A percentile compares a stretch with the other conserved stretches of the same genome.
Evolutionary conservation across 495 filamentous ascomycete species (phyloP).

Genomic region (Neurospora tetrasperma): DNA sequence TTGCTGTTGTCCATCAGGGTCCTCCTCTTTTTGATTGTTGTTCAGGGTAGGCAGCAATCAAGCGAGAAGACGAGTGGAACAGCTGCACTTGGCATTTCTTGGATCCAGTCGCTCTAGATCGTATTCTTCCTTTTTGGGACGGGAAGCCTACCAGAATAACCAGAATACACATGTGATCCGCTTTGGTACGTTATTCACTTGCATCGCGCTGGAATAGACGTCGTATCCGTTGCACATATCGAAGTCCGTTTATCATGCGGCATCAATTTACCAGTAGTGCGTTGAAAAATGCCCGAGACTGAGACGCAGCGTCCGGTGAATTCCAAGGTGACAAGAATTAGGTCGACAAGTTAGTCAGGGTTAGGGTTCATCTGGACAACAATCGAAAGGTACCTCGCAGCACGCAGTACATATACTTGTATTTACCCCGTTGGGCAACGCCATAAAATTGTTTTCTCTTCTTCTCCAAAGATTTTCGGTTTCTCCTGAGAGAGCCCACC

Average conservation of each 20-base stretch:
- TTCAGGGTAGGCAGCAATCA: not conserved
- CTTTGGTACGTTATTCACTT: not conserved
- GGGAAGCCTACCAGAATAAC: not conserved
- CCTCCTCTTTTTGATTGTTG: not conserved
- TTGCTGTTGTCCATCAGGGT: not conserved
- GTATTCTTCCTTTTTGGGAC: not conserved
- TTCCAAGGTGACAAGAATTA: not conserved
- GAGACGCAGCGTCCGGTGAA: not conserved
- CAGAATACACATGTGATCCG: not conserved
- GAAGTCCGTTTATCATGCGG: not conserved
- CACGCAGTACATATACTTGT: not conserved
- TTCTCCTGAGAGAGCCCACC: not conserved
- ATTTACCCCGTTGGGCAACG: not conserved
- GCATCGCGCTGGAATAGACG: not conserved
- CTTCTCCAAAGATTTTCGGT: not conserved
- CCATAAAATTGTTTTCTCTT: not conserved
- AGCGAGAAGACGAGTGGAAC: not conserved
- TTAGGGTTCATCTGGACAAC: slow-evolving; percentile 7
- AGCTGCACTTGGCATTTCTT: not conserved
- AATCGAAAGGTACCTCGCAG: not conserved
- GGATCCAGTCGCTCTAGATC: not conserved
- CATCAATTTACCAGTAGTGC: not conserved
- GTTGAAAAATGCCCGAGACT: not conserved
- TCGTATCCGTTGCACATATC: not conserved
- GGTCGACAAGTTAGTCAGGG: not conserved